These are phyloP conservation scores for Stylosanthes scabra DNA, from an alignment of 331 rosid genomes.

Conservation along the genomic window DNA sequence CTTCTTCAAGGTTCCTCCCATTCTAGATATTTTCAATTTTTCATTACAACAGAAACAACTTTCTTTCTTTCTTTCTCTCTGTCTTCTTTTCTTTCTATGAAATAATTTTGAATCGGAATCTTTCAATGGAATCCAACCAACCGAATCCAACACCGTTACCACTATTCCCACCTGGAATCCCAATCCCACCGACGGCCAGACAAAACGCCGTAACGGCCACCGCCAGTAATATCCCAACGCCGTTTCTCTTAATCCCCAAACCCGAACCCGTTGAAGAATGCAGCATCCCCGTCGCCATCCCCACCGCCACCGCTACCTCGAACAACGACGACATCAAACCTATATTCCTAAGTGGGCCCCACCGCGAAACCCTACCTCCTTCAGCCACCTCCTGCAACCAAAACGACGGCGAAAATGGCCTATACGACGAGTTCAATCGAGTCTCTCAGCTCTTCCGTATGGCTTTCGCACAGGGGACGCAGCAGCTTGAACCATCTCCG, in stretches of 20 bases:
- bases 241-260: slow-evolving; percentile 69
- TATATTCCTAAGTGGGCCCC: neutral
- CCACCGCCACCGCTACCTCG: slow-evolving; percentile 14
- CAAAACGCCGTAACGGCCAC: neutral
- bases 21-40: too few relatives aligned
- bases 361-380: slow-evolving; percentile 19
- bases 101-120: too few relatives aligned
- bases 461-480: slow-evolving; percentile 18
- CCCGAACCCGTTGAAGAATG: slow-evolving; percentile 68
- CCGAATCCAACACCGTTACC: neutral
- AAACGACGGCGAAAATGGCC: slow-evolving; percentile 26
- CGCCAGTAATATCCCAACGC: slow-evolving; percentile 39
- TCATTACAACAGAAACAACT: too few relatives aligned
- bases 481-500: neutral
- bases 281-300: neutral
- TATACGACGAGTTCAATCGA: slow-evolving; percentile 71
- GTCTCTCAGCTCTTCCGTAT: slow-evolving; percentile 66
- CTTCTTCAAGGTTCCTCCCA: too few relatives aligned
- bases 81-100: neutral
- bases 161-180: slow-evolving; percentile 31
- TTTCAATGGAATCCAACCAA: neutral
- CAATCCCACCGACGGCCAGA: slow-evolving; percentile 14
- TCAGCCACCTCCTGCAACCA: neutral
- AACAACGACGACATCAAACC: neutral
- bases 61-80: neutral